Percentiles rank a stretch among this genome's conserved stretches.
Conservation (phyloP, 352 stramenopile genomes). For the Salisapilia sapeloensis region DNA sequence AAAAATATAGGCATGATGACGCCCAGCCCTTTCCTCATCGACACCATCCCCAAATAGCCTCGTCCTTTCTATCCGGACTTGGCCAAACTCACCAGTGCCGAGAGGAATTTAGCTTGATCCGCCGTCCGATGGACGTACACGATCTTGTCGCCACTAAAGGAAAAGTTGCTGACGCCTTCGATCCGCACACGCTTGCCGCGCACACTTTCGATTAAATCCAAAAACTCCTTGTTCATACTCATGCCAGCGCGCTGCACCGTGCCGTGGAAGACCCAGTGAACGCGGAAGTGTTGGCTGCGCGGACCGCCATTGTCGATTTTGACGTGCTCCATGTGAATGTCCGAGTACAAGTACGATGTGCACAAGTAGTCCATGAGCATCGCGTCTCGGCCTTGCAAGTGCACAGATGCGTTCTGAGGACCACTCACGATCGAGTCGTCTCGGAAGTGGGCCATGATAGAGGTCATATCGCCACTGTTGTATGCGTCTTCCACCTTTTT, state of each 20-base stretch:
- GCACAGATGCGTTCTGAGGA: constrained; percentile 71
- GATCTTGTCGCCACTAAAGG: constrained; percentile 77
- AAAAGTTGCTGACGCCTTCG: constrained; percentile 79
- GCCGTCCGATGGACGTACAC: constrained; percentile 77
- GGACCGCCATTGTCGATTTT: constrained; percentile 71
- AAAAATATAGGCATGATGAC: no score
- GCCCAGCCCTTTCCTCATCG: not conserved
- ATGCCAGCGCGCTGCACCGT: constrained; percentile 55
- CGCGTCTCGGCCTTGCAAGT: constrained; percentile 64
- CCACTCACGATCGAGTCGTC: constrained; percentile 79
- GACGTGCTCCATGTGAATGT: constrained; percentile 57
- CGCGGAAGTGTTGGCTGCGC: constrained; percentile 72
- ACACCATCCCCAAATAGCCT: no score
- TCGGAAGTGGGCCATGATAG: constrained; percentile 65
- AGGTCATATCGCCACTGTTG: constrained; percentile 61
- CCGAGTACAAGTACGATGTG: constrained; percentile 65
- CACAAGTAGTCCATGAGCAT: constrained; percentile 78
- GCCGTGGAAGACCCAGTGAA: constrained; percentile 70
- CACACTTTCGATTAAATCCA: constrained; percentile 72
- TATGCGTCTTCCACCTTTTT: constrained; percentile 66
- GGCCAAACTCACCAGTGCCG: constrained; percentile 30
- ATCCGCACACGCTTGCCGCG: constrained; percentile 63
- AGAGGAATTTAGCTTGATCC: constrained; percentile 81
- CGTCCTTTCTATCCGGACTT: no score
- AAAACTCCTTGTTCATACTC: constrained; percentile 80